phyloP scores from a whole-genome alignment of 2,329 filamentous ascomycete species.

The Pseudocercospora eumusae region DNA sequence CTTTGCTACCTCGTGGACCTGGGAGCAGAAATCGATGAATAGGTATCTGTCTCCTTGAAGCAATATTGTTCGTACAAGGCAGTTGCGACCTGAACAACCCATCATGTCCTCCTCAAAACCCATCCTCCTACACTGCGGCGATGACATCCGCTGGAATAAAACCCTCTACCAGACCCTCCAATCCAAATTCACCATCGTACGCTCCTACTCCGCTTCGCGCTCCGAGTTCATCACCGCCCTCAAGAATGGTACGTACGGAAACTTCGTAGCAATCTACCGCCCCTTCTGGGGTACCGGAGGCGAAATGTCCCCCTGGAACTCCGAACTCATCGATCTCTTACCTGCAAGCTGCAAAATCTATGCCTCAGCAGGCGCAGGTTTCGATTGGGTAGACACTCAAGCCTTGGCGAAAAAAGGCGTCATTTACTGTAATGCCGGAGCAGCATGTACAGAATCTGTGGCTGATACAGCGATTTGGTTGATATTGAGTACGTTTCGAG shows the following conservation, averaged over 20 bases:
- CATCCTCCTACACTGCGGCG: slow-evolving; percentile 48
- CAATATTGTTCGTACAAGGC: too few relatives aligned
- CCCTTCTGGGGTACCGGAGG: slow-evolving; percentile 66
- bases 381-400: slow-evolving; percentile 64
- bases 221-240: slow-evolving; percentile 46
- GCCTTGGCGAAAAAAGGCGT: slow-evolving; percentile 63
- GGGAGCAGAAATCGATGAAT: too few relatives aligned
- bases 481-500: slow-evolving; percentile 69
- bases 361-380: slow-evolving; percentile 63
- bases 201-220: slow-evolving; percentile 44
- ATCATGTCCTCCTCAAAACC: slow-evolving; percentile 24
- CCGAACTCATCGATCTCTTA: slow-evolving; percentile 57
- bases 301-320: slow-evolving; percentile 66
- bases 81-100: too few relatives aligned
- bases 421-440: slow-evolving; percentile 71
- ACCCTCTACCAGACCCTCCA: slow-evolving; percentile 44
- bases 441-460: slow-evolving; percentile 70
- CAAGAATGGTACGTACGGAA: slow-evolving; percentile 43
- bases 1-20: neutral
- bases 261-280: slow-evolving; percentile 54
- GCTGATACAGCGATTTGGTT: slow-evolving; percentile 70
- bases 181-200: slow-evolving; percentile 43
- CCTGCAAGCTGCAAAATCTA: slow-evolving; percentile 58
- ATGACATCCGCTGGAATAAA: slow-evolving; percentile 50
- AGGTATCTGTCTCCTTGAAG: too few relatives aligned